phyloP scores from a whole-genome alignment of 2,329 filamentous ascomycete genomes.

The Dactylonectria estremocensis region DNA sequence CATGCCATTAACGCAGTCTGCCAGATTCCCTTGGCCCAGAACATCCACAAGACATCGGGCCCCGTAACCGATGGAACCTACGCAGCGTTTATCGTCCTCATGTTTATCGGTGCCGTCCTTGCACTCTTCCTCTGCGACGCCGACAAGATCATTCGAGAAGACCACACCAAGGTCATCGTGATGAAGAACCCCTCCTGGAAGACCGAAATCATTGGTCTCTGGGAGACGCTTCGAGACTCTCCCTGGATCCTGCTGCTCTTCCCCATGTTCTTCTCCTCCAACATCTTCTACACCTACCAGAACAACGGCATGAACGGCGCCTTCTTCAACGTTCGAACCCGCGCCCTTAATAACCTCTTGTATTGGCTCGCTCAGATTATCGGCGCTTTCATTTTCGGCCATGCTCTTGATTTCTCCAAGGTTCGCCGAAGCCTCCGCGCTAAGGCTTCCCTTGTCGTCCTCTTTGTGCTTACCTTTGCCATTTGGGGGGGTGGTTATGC shows the following conservation, averaged over 20 bases:
- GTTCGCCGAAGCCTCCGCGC: conserved; percentile 63
- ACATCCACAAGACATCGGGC: conserved; percentile 70
- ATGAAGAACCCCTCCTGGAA: conserved; percentile 56
- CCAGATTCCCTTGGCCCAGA: conserved; percentile 79
- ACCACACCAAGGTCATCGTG: conserved; percentile 55
- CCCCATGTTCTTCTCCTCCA: conserved; percentile 69
- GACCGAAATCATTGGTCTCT: conserved; percentile 55
- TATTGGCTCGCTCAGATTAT: conserved; percentile 72
- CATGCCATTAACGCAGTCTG: conserved; percentile 16
- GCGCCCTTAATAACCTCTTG: conserved; percentile 68
- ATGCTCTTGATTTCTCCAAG: conserved; percentile 60
- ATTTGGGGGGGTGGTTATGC: conserved; percentile 75
- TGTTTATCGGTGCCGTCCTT: conserved; percentile 64
- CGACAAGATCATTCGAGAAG: conserved; percentile 57
- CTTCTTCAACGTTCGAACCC: conserved; percentile 69
- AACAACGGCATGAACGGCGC: conserved; percentile 69
- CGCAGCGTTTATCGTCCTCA: conserved; percentile 64
- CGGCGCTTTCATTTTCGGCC: conserved; percentile 65
- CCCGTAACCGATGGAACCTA: conserved; percentile 67
- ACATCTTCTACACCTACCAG: conserved; percentile 71
- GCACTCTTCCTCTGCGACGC: conserved; percentile 65
- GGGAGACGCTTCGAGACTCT: conserved; percentile 58
- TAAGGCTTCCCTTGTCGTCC: conserved; percentile 60
- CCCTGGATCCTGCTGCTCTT: conserved; percentile 57
- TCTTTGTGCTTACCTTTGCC: conserved; percentile 66